Conservation (phyloP, 805 yeast species). For the Metschnikowia cerradonensis region DNA sequence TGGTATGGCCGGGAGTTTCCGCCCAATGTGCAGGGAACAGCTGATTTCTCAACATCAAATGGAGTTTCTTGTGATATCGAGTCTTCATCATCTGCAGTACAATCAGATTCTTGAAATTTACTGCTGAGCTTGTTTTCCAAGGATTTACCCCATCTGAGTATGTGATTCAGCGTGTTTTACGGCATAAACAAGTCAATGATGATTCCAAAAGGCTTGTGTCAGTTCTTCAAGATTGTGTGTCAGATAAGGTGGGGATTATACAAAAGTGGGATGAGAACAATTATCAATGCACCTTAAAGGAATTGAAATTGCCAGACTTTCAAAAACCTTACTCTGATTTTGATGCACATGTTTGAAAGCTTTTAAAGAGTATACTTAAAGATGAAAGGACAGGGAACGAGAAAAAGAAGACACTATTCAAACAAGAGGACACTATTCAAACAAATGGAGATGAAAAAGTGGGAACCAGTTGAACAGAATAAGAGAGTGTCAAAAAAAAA, state of each 20-base stretch:
- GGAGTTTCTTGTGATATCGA: conserved; percentile 17
- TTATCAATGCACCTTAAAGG: neutral
- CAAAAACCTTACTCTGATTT: conserved; percentile 20
- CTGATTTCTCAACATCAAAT: conserved; percentile 11
- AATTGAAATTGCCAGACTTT: neutral
- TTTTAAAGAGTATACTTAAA: conserved; percentile 15
- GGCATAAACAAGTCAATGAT: neutral
- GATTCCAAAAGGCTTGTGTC: neutral
- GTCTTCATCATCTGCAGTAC: conserved; percentile 8
- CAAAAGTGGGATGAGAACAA: neutral
- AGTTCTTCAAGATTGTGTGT: neutral
- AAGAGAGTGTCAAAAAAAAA: too few relatives aligned
- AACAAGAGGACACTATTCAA: too few relatives aligned
- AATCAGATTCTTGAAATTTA: conserved; percentile 10
- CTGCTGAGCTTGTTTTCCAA: neutral
- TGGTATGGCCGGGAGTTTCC: too few relatives aligned
- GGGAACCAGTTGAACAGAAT: too few relatives aligned
- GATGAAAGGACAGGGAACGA: neutral
- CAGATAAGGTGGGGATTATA: neutral
- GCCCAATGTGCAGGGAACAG: neutral
- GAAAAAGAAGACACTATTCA: too few relatives aligned
- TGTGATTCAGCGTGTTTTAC: neutral
- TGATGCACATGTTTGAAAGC: conserved; percentile 22
- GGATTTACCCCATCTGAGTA: neutral
- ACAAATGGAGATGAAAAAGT: too few relatives aligned